Conservation (phyloP, 2,329 filamentous ascomycete genomes). For the Colletotrichum chlorophyti region DNA sequence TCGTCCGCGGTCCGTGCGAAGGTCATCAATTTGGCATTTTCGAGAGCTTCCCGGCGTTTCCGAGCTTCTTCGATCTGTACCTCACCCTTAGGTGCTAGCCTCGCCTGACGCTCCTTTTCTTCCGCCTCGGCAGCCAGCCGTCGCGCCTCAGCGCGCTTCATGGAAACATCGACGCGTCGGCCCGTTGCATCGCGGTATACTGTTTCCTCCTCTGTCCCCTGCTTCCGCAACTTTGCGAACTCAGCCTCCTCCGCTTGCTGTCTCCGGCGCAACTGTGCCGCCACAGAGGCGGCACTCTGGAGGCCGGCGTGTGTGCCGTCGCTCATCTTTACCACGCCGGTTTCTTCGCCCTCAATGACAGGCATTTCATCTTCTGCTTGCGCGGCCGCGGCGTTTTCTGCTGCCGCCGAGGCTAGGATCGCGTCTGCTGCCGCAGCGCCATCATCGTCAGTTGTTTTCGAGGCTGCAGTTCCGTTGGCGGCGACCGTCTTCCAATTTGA, state of each 20-base stretch:
- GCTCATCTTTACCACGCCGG: conserved; percentile 73
- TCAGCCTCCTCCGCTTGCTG: conserved; percentile 67
- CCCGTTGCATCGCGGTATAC: conserved; percentile 96
- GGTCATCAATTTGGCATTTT: conserved; percentile 83
- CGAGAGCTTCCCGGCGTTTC: conserved; percentile 69
- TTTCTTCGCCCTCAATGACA: conserved; percentile 47
- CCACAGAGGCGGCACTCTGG: conserved; percentile 82
- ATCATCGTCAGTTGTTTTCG: conserved; percentile 39
- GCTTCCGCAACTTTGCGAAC: conserved; percentile 52
- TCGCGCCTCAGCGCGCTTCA: conserved; percentile 89
- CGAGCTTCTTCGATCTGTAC: conserved; percentile 77
- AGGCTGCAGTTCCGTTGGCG: conserved; percentile 43
- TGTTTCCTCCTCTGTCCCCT: conserved; percentile 71
- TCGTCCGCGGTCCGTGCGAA: conserved; percentile 86
- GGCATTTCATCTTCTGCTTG: conserved; percentile 58
- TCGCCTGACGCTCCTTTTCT: conserved; percentile 70
- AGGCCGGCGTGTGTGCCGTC: conserved; percentile 88
- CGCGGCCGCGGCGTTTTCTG: conserved; percentile 64
- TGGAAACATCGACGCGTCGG: conserved; percentile 88
- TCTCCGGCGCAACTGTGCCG: conserved; percentile 70
- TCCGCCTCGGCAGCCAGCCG: conserved; percentile 69
- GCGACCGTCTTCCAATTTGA: conserved; percentile 79
- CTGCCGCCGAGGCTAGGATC: conserved; percentile 75
- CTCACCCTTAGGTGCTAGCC: conserved; percentile 80
- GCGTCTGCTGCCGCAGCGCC: conserved; percentile 76